A percentile compares a stretch with the other conserved stretches of the same genome.
phyloP scores from a whole-genome alignment of 139 green algal species.

The Tetraselmis striata region DNA sequence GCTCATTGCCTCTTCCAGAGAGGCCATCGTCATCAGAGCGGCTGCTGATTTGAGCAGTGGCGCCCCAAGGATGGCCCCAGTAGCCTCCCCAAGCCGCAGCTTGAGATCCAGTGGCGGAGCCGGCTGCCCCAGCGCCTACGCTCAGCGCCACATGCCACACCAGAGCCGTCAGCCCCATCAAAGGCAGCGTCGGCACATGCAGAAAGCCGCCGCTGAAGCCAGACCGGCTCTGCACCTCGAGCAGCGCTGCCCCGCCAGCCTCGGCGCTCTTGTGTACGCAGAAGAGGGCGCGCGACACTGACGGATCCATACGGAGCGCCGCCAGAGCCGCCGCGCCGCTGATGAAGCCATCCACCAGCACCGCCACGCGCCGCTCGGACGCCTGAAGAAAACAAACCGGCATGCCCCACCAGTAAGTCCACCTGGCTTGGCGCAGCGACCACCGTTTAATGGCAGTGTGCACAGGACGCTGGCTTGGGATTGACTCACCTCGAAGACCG shows the following conservation, averaged over 20 bases:
- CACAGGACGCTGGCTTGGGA: too few species aligned
- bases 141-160: too few species aligned
- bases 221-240: conserved; percentile 18
- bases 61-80: conserved; percentile 33
- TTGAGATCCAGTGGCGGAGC: conserved; percentile 29
- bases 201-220: too few species aligned
- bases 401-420: not conserved
- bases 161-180: not conserved
- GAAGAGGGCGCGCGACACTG: conserved; percentile 20
- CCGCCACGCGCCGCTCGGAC: conserved; percentile 16
- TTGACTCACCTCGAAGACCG: conserved; percentile 19
- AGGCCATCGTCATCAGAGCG: conserved; percentile 33
- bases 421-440: not conserved
- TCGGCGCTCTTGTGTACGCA: conserved; percentile 34
- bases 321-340: conserved; percentile 26
- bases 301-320: conserved; percentile 20
- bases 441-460: not conserved
- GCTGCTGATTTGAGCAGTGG: conserved; percentile 33
- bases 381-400: not conserved
- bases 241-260: conserved; percentile 17
- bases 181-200: too few species aligned
- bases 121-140: not conserved
- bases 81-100: conserved; percentile 41
- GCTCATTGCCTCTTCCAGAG: conserved; percentile 28
- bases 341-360: conserved; percentile 40